Base-by-base conservation (phyloP, 2,329 filamentous ascomycete species). In the Mycosphaerella sp. region DNA sequence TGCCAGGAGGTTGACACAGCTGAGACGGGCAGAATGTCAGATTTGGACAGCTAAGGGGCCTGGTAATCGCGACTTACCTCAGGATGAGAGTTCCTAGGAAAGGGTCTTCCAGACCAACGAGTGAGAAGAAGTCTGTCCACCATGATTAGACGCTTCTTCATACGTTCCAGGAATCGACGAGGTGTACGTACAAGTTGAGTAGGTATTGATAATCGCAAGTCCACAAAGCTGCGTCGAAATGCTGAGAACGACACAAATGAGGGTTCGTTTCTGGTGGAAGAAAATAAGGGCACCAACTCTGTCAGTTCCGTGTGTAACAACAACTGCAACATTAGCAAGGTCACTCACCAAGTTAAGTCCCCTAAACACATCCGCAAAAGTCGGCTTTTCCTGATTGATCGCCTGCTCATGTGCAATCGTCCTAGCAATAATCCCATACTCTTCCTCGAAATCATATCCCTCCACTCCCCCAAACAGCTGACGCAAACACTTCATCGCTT, bases 361-460 rank as follows among this genome's bases (percentile, higher is more conserved):
- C 13, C 45, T 36, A 27, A 49, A 49, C 12, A 49, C 45, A 32
- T 49, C 45, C n/a, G 36, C 27, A 14, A 37, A 49, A 8, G n/a
- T 41, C 10, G 45, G 45, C 25, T 49, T 41, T 13, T 49, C 45
- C 17, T 49, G 36, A 18, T 49, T 49, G 13, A 49, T 13, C 6
- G 37, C 14, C n/a, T 49, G 28, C 30, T 49, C 45, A 41, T 49
- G 45, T n/a, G 41, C 37, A 30, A 49, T 49, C 2, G 37, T 49
- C 37, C 45, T 35, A 25, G 37, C 37, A 41, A 49, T 49, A 30
- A 49, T 49, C 2, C 14, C 45, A 28, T 49, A 49, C 21, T 49
- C 45, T 14, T 49, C 45, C 25, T 49, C 45, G 16, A 41, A 49
- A 16, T 49, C 45, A 18, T 49, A 49, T n/a, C 45, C 45, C 10